Evolutionary conservation across 2,329 filamentous ascomycete genomes (phyloP), one percentile per base, ranked within the genome.

Genomic region (Verticillium tricorpus): DNA sequence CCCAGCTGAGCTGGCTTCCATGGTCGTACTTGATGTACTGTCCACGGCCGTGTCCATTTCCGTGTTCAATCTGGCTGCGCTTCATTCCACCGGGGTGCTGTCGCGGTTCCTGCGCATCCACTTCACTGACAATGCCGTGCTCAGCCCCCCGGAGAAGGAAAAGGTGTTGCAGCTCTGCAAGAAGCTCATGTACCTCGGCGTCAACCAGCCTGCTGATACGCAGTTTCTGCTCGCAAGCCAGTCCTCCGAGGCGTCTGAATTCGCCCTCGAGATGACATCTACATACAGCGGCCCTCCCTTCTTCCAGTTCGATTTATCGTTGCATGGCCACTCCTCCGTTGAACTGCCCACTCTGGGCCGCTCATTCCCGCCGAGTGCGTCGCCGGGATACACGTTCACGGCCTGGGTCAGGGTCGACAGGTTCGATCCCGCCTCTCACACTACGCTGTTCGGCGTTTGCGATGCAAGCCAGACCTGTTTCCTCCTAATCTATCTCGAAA

Each of bases 361-460:
- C 35, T 77, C 87, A 1, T 99, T 99, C 69, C 96, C 95, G 12
- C 93, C 95, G 1, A 82, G 86, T 60, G 87, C 88, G 19, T 85
- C 88, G 11, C 80, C 83, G n/a, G 96, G 95, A 22, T 99, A 98
- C 76, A 96, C 93, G 1, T 89, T 99, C 64, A 86, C 91, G 56
- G 86, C 92, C 0, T 99, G 95, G 95, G 85, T 97, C 58, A 87
- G 90, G 22, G 86, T 99, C 63, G 93, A 98, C 73, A 82, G 87
- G 50, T 98, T 95, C 73, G 96, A 99, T 73, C 79, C 85, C 5
- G 85, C 86, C 56, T 88, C 90, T 17, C 95, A 99, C 73, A 99
- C 95, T 0, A 99, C 95, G 0, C 84, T 99, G 15, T 99, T 99
- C 73, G 95, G 95, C 31, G 92, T 95, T 9, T 98, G 96, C 74